Percentiles rank a stretch among this genome's conserved stretches.
These are phyloP conservation scores for Chenopodium formosanum DNA, from an alignment of 148 eudicot species.

Conservation along the genomic window DNA sequence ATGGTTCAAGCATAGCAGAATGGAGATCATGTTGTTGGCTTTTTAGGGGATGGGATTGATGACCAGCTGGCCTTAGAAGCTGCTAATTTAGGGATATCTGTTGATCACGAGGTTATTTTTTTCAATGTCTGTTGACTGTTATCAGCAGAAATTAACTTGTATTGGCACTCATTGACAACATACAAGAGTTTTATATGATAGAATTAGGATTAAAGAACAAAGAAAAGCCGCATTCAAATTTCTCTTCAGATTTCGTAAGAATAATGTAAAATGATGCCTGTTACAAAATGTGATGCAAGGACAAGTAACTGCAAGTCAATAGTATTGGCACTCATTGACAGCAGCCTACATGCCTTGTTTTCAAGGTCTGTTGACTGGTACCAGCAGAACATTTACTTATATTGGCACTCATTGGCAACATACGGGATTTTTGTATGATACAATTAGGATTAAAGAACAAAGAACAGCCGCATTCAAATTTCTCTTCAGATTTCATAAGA, in stretches of 20 bases:
- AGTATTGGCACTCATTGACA: constrained; percentile 9
- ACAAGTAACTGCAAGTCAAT: constrained; percentile 35
- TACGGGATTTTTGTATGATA: neutral
- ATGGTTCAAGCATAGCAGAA: neutral
- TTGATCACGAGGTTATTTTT: neutral
- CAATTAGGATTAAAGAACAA: constrained; percentile 5
- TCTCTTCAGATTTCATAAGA: neutral
- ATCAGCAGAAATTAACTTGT: neutral
- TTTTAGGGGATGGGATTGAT: too few relatives aligned
- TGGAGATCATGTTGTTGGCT: too few relatives aligned
- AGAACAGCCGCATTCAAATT: constrained; percentile 7
- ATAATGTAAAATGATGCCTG: neutral
- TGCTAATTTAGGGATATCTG: neutral
- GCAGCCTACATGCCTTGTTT: too few relatives aligned
- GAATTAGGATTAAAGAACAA: constrained; percentile 5
- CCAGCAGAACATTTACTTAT: neutral
- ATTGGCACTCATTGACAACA: neutral
- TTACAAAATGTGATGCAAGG: constrained; percentile 22
- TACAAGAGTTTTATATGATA: neutral
- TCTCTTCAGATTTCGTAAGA: neutral
- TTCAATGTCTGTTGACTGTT: neutral
- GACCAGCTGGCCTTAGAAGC: too few relatives aligned
- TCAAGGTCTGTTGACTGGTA: neutral
- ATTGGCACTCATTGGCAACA: neutral
- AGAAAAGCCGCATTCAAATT: constrained; percentile 7